phyloP scores from a whole-genome alignment of 495 filamentous ascomycete species.

The Lindgomyces ingoldianus region DNA sequence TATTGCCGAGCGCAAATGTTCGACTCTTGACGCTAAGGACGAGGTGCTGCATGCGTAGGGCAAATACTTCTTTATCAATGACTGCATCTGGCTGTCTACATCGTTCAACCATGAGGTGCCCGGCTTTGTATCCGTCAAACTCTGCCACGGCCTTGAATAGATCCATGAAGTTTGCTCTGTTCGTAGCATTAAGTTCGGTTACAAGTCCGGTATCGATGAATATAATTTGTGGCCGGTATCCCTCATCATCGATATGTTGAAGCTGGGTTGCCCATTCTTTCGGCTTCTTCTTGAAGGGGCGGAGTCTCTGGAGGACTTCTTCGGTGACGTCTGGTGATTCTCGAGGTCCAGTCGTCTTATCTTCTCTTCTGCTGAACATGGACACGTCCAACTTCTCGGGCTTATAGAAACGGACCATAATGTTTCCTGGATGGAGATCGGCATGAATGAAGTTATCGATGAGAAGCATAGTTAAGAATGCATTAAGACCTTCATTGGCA shows the following conservation, averaged over 20 bases:
- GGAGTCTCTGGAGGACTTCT: constrained; percentile 74
- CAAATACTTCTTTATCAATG: constrained; percentile 83
- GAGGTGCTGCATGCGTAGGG: constrained; percentile 93
- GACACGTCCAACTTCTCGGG: constrained; percentile 68
- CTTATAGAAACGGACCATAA: constrained; percentile 99
- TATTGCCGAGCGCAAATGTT: constrained; percentile 89
- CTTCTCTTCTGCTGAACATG: constrained; percentile 51
- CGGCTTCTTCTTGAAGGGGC: constrained; percentile 66
- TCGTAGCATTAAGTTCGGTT: constrained; percentile 83
- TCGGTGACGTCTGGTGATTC: constrained; percentile 76
- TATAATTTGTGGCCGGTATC: constrained; percentile 89
- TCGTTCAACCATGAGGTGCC: constrained; percentile 92
- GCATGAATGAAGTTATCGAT: constrained; percentile 98
- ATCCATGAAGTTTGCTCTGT: constrained; percentile 90
- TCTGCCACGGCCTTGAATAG: constrained; percentile 95
- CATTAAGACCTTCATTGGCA: constrained; percentile 91
- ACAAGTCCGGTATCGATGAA: constrained; percentile 98
- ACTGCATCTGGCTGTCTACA: constrained; percentile 89
- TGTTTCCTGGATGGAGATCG: constrained; percentile 98
- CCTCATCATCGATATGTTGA: constrained; percentile 77
- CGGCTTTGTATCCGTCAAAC: constrained; percentile 95
- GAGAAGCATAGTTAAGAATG: constrained; percentile 96
- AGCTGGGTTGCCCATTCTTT: constrained; percentile 73
- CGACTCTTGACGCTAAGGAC: constrained; percentile 84
- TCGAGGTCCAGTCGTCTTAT: constrained; percentile 40